A percentile compares a stretch with the other conserved stretches of the same genome.
phyloP scores from a whole-genome alignment of 1,139 yeast species.

The Eremothecium gossypii region DNA sequence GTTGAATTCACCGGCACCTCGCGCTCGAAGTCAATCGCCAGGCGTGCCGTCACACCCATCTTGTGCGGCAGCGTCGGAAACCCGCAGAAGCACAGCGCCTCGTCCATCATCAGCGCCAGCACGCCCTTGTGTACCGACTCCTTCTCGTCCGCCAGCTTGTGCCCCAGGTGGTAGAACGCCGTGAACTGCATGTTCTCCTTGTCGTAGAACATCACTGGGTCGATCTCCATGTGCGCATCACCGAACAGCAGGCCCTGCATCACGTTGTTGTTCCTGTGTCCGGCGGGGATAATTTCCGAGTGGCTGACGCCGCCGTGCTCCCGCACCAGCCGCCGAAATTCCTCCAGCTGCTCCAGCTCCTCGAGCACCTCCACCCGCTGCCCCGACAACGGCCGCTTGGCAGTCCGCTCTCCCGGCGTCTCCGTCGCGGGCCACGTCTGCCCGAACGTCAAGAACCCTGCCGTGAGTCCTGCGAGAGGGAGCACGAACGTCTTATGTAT shows the following conservation, averaged over 20 bases:
- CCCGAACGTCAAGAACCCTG: conserved; percentile 23
- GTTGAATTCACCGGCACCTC: conserved; percentile 61
- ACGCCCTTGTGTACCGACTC: conserved; percentile 84
- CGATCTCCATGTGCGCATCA: conserved; percentile 51
- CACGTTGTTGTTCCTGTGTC: conserved; percentile 54
- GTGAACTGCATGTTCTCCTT: conserved; percentile 39
- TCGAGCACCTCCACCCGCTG: conserved; percentile 22
- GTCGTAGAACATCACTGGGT: conserved; percentile 52
- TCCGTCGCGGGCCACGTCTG: conserved; percentile 25
- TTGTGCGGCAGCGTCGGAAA: conserved; percentile 74
- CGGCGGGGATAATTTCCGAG: conserved; percentile 43
- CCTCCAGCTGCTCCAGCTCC: conserved; percentile 10
- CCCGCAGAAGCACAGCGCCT: conserved; percentile 79
- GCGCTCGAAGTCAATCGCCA: conserved; percentile 54
- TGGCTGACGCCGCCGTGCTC: conserved; percentile 13
- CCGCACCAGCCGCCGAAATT: conserved; percentile 3
- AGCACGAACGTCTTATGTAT: conserved; percentile 17
- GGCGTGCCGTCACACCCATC: conserved; percentile 83
- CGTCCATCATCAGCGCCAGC: conserved; percentile 75
- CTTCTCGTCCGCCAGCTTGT: conserved; percentile 46
- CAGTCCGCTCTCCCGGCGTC: neutral
- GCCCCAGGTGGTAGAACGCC: conserved; percentile 65
- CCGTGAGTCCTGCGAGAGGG: conserved; percentile 25
- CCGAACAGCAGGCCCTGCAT: conserved; percentile 61
- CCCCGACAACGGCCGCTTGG: conserved; percentile 11